Conservation (phyloP, 164 flowering plant genomes). For the Warburgia ugandensis region DNA sequence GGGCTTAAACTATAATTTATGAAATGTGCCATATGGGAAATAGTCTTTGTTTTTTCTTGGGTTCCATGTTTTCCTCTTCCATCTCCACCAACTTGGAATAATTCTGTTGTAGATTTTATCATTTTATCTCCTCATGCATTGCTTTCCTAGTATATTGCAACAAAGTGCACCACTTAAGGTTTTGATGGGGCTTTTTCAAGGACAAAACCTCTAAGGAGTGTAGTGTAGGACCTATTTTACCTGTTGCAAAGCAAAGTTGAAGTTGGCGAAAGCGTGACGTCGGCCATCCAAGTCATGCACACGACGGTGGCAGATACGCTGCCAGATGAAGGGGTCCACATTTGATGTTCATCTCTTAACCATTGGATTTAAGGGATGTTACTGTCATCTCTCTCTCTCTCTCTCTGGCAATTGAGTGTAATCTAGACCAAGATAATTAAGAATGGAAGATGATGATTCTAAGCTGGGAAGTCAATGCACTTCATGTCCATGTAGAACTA, state of each 20-base stretch:
- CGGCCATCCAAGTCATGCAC: slow-evolving; percentile 40
- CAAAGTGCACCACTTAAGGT: slow-evolving; percentile 47
- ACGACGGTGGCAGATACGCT: slow-evolving; percentile 2
- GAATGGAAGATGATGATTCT: too few species aligned
- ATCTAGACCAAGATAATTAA: slow-evolving; percentile 14
- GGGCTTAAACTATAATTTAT: slow-evolving; percentile 2
- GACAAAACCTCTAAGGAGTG: neutral
- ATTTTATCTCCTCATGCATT: slow-evolving; percentile 47
- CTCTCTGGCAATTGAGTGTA: slow-evolving; percentile 18
- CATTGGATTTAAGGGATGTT: slow-evolving; percentile 17
- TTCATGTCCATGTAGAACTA: neutral
- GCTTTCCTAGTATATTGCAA: slow-evolving; percentile 30
- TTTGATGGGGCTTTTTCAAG: slow-evolving; percentile 16
- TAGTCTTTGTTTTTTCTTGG: slow-evolving; percentile 9
- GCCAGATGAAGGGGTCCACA: slow-evolving; percentile 27
- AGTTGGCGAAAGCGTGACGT: slow-evolving; percentile 63
- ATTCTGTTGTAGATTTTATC: slow-evolving; percentile 34
- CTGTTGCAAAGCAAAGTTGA: slow-evolving; percentile 21
- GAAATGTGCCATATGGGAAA: neutral
- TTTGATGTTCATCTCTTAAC: slow-evolving; percentile 26
- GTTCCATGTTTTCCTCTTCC: slow-evolving; percentile 6
- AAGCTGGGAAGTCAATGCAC: slow-evolving; percentile 34
- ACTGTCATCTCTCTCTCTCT: slow-evolving; percentile 16
- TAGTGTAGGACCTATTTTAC: slow-evolving; percentile 10
- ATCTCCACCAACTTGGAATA: slow-evolving; percentile 32